Evolutionary conservation across 768 basidiomycete species (phyloP).

Genomic region (Xerocomus spinulosus): DNA sequence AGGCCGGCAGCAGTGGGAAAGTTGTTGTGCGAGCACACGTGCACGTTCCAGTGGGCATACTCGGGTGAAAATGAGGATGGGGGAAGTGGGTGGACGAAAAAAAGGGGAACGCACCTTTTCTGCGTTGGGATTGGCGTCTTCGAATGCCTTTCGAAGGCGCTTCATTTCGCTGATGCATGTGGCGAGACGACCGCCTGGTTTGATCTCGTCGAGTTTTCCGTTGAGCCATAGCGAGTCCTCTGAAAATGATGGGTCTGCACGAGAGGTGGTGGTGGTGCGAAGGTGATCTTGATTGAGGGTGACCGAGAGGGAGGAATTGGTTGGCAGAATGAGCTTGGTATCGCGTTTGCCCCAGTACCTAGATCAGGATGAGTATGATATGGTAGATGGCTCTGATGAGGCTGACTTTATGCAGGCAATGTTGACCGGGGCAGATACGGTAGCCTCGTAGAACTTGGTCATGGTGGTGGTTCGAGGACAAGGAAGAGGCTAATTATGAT

Average conservation of each 20-base stretch:
- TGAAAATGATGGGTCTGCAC: slow-evolving; percentile 69
- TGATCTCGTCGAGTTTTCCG: slow-evolving; percentile 87
- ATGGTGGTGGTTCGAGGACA: slow-evolving; percentile 34
- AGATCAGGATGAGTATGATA: slow-evolving; percentile 9
- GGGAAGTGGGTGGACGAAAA: background rate
- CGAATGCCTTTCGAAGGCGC: slow-evolving; percentile 65
- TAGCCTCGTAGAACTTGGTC: slow-evolving; percentile 69
- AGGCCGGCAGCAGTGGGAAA: slow-evolving; percentile 99
- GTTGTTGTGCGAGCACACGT: slow-evolving; percentile 95
- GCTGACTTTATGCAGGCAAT: slow-evolving; percentile 96
- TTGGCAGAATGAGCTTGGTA: slow-evolving; percentile 90
- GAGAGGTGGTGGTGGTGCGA: slow-evolving; percentile 88
- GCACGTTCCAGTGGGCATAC: slow-evolving; percentile 51
- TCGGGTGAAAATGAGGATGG: slow-evolving; percentile 2
- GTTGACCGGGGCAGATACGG: slow-evolving; percentile 90
- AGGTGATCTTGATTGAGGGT: slow-evolving; percentile 97
- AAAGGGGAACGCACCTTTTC: slow-evolving; percentile 50
- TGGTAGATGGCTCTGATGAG: background rate
- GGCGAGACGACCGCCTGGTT: slow-evolving; percentile 66
- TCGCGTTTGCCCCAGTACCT: slow-evolving; percentile 99
- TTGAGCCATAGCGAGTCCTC: slow-evolving; percentile 92
- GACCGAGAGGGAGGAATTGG: slow-evolving; percentile 97
- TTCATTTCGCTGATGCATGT: slow-evolving; percentile 90
- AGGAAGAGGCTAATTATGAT: background rate
- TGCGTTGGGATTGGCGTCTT: slow-evolving; percentile 59